Conservation (phyloP, 129 eudicot species). For the Flaveria sonorensis region DNA sequence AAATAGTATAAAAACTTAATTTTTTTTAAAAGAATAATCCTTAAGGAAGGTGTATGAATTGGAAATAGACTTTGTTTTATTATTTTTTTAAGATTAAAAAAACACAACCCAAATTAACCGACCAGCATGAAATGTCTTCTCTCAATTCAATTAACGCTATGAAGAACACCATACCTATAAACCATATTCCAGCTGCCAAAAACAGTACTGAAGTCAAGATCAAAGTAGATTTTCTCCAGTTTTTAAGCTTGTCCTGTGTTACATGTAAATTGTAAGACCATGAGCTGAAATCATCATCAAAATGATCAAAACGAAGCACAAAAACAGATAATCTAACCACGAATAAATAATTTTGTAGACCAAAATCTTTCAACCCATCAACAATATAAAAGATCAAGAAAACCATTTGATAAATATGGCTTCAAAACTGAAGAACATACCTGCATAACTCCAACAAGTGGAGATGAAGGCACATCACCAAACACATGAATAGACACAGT, state of each 20-base stretch:
- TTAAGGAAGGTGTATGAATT: not conserved
- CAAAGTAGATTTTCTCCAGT: conserved; percentile 82
- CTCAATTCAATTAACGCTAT: not conserved
- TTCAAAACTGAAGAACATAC: conserved; percentile 32
- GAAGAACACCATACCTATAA: conserved; percentile 45
- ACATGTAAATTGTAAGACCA: conserved; percentile 7
- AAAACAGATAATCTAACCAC: not conserved
- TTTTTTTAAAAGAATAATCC: not conserved
- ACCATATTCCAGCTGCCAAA: conserved; percentile 83
- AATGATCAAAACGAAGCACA: not conserved
- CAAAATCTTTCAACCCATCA: not conserved
- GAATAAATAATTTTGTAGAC: not conserved
- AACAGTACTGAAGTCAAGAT: conserved; percentile 66
- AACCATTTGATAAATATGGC: not conserved
- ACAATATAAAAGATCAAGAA: not conserved
- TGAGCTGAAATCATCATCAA: not conserved
- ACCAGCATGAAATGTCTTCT: not conserved
- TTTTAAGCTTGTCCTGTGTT: conserved; percentile 67
- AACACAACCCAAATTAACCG: not conserved
- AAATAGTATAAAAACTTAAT: not conserved
- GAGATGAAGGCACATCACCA: conserved; percentile 95
- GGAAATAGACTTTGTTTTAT: not conserved
- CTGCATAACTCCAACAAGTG: conserved; percentile 92
- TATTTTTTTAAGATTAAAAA: too few relatives aligned
- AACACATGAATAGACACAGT: conserved; percentile 85